phyloP scores from a whole-genome alignment of 768 basidiomycete genomes.

The Lactarius hatsudake region DNA sequence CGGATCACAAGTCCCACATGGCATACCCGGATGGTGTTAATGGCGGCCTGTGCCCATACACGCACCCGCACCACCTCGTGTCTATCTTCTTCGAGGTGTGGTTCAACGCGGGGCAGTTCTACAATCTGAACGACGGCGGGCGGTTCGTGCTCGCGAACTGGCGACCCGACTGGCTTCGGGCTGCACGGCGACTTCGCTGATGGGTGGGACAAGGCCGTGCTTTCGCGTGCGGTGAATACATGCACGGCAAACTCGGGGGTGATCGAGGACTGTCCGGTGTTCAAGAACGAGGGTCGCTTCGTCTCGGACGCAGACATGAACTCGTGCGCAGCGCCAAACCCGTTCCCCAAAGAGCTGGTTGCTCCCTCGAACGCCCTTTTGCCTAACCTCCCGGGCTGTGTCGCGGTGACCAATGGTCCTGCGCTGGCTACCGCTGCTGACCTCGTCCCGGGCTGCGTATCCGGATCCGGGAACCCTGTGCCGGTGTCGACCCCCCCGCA shows the following conservation, averaged over 20 bases:
- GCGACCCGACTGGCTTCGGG: conserved; percentile 45
- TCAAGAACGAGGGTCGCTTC: conserved; percentile 10
- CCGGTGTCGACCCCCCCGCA: not conserved
- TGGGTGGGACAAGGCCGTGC: conserved; percentile 43
- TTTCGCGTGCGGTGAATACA: conserved; percentile 38
- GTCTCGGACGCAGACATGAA: not conserved
- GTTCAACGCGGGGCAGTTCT: conserved; percentile 33
- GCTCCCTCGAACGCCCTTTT: not conserved
- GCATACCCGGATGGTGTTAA: conserved; percentile 31
- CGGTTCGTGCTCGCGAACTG: conserved; percentile 42
- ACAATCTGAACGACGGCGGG: conserved; percentile 32
- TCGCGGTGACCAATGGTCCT: conserved; percentile 17
- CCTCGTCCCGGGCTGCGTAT: not conserved
- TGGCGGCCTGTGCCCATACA: conserved; percentile 7
- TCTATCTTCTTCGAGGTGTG: conserved; percentile 43
- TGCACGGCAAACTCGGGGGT: conserved; percentile 29
- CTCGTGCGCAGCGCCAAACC: conserved; percentile 12
- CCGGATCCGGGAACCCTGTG: not conserved
- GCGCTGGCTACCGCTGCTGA: not conserved
- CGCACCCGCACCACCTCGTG: conserved; percentile 38
- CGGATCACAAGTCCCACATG: conserved; percentile 42
- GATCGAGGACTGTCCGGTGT: conserved; percentile 18
- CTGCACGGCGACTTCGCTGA: conserved; percentile 40
- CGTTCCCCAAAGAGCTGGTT: not conserved
- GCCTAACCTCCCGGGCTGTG: conserved; percentile 18